These are phyloP conservation scores for Penicillium fuscoglaucum DNA, from an alignment of 2,329 filamentous ascomycete genomes.

Conservation along the genomic window DNA sequence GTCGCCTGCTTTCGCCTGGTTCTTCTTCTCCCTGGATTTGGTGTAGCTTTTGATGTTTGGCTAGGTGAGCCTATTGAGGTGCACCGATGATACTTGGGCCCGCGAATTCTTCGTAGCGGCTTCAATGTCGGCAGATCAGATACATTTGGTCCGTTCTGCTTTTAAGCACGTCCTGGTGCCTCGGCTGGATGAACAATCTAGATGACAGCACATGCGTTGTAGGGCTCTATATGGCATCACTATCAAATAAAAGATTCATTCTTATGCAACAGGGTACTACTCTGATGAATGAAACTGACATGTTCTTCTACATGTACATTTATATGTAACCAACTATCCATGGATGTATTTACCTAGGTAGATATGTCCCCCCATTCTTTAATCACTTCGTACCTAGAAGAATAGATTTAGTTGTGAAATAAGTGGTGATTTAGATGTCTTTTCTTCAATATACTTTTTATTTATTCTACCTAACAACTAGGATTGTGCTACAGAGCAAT, in stretches of 20 bases:
- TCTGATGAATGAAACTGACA: background rate
- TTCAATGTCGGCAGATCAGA: background rate
- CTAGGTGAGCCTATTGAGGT: background rate
- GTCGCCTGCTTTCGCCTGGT: background rate
- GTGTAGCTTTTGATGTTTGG: conserved; percentile 1
- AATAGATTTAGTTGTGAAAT: no score
- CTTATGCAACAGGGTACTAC: background rate
- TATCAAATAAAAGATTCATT: background rate
- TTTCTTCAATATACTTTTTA: no score
- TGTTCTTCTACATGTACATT: background rate
- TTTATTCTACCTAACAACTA: no score
- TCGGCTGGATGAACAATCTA: background rate
- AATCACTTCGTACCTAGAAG: no score
- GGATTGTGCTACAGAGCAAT: no score
- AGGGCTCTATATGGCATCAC: background rate
- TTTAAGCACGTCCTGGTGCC: background rate
- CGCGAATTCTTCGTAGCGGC: background rate
- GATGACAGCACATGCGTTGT: background rate
- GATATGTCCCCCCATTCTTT: no score
- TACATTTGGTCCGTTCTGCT: background rate
- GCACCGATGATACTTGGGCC: background rate
- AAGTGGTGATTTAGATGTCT: no score
- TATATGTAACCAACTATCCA: no score
- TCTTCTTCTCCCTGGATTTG: background rate
- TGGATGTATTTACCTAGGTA: no score